Conservation (phyloP, 129 eudicot genomes). For the Sambucus nigra region DNA sequence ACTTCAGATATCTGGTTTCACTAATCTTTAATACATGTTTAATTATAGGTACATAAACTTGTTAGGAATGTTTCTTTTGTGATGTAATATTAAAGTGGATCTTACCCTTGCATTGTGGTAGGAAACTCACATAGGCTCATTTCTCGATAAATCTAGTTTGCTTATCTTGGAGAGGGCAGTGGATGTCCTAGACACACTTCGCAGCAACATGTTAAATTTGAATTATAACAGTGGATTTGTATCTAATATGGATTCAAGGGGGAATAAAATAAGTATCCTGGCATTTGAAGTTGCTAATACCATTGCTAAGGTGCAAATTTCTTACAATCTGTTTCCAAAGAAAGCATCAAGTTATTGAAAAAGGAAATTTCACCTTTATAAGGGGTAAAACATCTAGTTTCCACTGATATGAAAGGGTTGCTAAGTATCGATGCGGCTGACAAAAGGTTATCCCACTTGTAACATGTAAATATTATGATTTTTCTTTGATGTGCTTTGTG, state of each 20-base stretch:
- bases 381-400: constrained; percentile 76
- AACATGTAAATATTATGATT: neutral
- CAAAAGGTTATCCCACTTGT: constrained; percentile 50
- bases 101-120: constrained; percentile 4
- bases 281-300: constrained; percentile 98
- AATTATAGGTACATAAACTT: too few relatives aligned
- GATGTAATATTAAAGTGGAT: too few relatives aligned
- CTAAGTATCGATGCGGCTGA: constrained; percentile 80
- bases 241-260: constrained; percentile 59
- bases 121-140: constrained; percentile 36
- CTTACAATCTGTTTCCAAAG: constrained; percentile 76
- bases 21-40: too few relatives aligned
- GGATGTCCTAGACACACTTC: constrained; percentile 65
- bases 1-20: too few relatives aligned
- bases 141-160: constrained; percentile 71
- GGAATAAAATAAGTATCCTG: constrained; percentile 58
- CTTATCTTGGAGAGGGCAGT: constrained; percentile 55
- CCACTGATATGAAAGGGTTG: constrained; percentile 78
- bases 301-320: constrained; percentile 71
- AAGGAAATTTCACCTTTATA: constrained; percentile 64
- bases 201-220: constrained; percentile 80
- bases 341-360: constrained; percentile 49
- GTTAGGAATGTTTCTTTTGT: too few relatives aligned
- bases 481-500: too few relatives aligned
- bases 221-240: constrained; percentile 65